phyloP scores from a whole-genome alignment of 108 stramenopile genomes.

The Stephanodiscus triporus region DNA sequence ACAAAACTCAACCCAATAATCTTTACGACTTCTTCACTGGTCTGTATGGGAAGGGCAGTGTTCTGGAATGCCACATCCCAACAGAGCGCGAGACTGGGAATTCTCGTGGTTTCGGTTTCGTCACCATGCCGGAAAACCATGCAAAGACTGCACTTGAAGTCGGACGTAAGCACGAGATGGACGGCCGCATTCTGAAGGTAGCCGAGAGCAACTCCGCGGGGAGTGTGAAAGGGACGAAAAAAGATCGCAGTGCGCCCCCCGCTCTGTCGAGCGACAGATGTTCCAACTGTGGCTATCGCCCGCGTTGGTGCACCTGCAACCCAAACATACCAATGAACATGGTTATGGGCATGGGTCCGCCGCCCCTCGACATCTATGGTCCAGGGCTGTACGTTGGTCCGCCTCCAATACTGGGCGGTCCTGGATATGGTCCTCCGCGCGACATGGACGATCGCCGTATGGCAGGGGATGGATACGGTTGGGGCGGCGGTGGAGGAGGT shows the following conservation, averaged over 20 bases:
- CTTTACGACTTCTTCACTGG: conserved; percentile 78
- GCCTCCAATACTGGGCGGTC: conserved; percentile 20
- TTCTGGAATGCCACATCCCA: conserved; percentile 88
- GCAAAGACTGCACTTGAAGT: conserved; percentile 66
- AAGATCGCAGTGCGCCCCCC: conserved; percentile 17
- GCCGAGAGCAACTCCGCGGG: conserved; percentile 87
- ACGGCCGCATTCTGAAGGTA: conserved; percentile 78
- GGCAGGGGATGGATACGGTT: conserved; percentile 47
- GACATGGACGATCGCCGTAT: conserved; percentile 37
- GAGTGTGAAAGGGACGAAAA: conserved; percentile 48
- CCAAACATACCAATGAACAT: conserved; percentile 50
- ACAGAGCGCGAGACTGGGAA: conserved; percentile 80
- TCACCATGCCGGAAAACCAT: conserved; percentile 74
- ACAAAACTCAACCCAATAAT: conserved; percentile 71
- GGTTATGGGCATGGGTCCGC: conserved; percentile 23
- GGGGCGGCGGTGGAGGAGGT: conserved; percentile 55
- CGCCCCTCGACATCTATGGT: conserved; percentile 37
- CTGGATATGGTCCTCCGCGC: conserved; percentile 42
- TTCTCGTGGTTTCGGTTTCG: conserved; percentile 89
- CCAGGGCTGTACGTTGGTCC: conserved; percentile 40
- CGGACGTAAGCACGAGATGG: conserved; percentile 71
- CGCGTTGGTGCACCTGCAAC: conserved; percentile 79
- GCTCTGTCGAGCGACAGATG: conserved; percentile 65
- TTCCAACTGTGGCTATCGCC: conserved; percentile 79
- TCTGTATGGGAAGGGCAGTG: conserved; percentile 75